phyloP scores from a whole-genome alignment of 805 yeast genomes.

The Starmerella vitae region DNA sequence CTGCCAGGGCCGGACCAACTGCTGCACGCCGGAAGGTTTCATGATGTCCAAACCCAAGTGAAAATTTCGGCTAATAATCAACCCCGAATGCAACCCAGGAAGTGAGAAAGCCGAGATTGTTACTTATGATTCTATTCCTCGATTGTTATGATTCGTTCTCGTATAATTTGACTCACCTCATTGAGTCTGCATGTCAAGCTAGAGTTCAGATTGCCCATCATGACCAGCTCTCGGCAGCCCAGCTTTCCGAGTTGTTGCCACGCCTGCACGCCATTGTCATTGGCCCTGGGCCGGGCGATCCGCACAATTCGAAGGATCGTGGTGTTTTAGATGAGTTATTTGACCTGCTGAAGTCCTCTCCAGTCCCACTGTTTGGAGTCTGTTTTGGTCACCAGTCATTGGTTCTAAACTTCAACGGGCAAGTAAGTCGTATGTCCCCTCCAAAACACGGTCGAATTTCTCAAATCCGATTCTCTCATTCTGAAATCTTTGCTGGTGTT shows the following conservation, averaged over 20 bases:
- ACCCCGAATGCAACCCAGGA: too few species aligned
- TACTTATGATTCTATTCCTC: constrained; percentile 50
- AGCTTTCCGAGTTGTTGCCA: constrained; percentile 33
- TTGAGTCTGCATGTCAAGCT: constrained; percentile 36
- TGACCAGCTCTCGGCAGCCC: constrained; percentile 35
- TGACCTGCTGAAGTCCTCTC: constrained; percentile 25
- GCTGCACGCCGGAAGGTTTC: constrained; percentile 29
- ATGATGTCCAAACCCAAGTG: too few species aligned
- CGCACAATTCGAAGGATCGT: constrained; percentile 46
- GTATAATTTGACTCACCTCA: constrained; percentile 54
- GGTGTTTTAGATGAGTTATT: constrained; percentile 57
- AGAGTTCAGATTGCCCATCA: constrained; percentile 49
- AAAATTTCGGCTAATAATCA: too few species aligned
- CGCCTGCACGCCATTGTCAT: constrained; percentile 62
- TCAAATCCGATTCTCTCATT: constrained; percentile 29
- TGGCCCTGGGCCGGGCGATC: constrained; percentile 98
- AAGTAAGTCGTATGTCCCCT: constrained; percentile 37
- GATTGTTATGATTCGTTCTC: constrained; percentile 96
- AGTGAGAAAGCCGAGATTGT: too few species aligned
- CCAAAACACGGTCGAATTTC: constrained; percentile 83
- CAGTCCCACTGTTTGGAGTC: constrained; percentile 70
- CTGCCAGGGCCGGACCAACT: constrained; percentile 78
- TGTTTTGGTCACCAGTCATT: constrained; percentile 87
- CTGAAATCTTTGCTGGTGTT: constrained; percentile 33
- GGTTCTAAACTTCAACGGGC: constrained; percentile 48